A percentile compares a stretch with the other conserved stretches of the same genome.
phyloP scores from a whole-genome alignment of 768 basidiomycete species.

The Mycena belliarum region DNA sequence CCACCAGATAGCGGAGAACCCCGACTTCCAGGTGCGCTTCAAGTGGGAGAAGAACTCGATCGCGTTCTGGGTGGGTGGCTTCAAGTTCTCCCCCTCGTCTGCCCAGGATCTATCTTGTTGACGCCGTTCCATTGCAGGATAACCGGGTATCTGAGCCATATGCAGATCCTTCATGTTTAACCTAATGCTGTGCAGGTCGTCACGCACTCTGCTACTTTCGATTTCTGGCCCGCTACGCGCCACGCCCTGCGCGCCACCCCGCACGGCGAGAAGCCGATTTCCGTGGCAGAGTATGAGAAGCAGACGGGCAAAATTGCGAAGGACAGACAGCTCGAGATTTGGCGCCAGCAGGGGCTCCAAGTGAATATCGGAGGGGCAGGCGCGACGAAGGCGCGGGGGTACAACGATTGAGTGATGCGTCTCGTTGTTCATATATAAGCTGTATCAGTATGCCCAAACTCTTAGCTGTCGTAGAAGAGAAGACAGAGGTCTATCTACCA shows the following conservation, averaged over 20 bases:
- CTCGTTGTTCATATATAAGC: too few relatives aligned
- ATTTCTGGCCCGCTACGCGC: constrained; percentile 76
- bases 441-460: too few relatives aligned
- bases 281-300: constrained; percentile 69
- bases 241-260: constrained; percentile 84
- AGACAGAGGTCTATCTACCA: too few relatives aligned
- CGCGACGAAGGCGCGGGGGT: constrained; percentile 47
- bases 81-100: neutral
- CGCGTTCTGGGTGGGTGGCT: constrained; percentile 71
- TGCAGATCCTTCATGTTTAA: neutral
- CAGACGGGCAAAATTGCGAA: constrained; percentile 67
- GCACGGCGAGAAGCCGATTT: constrained; percentile 76
- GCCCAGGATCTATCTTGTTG: too few relatives aligned
- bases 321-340: constrained; percentile 73
- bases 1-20: constrained; percentile 67
- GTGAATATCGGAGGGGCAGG: constrained; percentile 33
- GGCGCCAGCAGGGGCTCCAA: constrained; percentile 63
- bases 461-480: too few relatives aligned
- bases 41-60: constrained; percentile 75
- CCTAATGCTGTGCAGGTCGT: constrained; percentile 46
- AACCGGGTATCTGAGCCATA: constrained; percentile 9
- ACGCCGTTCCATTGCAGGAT: constrained; percentile 1
- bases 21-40: constrained; percentile 76
- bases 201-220: constrained; percentile 79
- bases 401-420: constrained; percentile 52